Evolutionary conservation across 352 stramenopile species (phyloP), one percentile per base, ranked within the genome.

Genomic region (Globisporangium abappressorium): DNA sequence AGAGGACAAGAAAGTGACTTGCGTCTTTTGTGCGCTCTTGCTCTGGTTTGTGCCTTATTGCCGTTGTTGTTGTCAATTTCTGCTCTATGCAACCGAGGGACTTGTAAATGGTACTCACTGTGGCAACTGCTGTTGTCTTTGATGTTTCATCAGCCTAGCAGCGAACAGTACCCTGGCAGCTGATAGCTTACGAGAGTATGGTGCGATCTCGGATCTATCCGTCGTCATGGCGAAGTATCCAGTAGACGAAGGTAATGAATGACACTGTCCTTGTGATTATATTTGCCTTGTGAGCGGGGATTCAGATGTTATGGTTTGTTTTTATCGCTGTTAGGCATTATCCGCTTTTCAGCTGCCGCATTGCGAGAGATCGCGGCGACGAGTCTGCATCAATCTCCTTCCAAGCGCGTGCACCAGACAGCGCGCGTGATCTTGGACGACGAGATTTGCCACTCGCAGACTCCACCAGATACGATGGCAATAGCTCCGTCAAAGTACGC

Each of bases 1-100:
- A 6, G 80, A 92, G 70, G 84, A 92, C 72, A 90, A 89, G 67
- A 92, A 92, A 79, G 81, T 90, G 38, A 82, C 76, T 7, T 92
- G 81, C 60, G 71, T 76, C 24, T 88, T 90, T 65, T 88, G 77
- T 62, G 80, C 77, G 28, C 68, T 92, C 9, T 65, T 92, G 12
- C 73, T 92, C 15, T 90, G 84, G 84, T 92, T 78, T 24, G 75
- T 15, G 28, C 20, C 14, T 46, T 46, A 18, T 54, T 64, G 9
- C 36, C 18, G 5, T 12, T 36, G 26, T 46, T 18, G 4, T 20
- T 18, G 38, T 46, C 38, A 20, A 46, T 15, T 12, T 20, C 9
- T 46, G 14, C 5, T 20, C 5, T 46, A 20, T 46, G 12, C 38
- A 46, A 46, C 14, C 38, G 20, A 36, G 24, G 26, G 12, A 12